Evolutionary conservation across 345 rosid species (phyloP).

Genomic region (Excoecaria cochinchinensis): DNA sequence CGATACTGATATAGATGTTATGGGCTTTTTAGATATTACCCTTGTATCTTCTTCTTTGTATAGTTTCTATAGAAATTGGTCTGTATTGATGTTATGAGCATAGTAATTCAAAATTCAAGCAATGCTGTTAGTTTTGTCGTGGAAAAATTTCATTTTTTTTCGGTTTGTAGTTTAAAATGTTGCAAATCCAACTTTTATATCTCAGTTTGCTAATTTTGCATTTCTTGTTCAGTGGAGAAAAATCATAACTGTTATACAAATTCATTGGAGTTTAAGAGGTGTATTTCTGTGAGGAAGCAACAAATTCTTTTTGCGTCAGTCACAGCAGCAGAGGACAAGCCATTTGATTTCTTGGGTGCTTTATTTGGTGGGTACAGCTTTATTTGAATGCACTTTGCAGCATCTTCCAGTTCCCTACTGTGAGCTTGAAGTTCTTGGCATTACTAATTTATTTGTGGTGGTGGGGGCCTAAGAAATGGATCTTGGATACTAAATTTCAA

Average conservation of each 20-base stretch:
- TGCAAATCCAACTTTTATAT: not conserved
- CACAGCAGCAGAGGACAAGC: slow-evolving; percentile 50
- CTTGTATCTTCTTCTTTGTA: not conserved
- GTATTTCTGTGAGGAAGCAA: slow-evolving; percentile 19
- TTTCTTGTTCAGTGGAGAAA: no score
- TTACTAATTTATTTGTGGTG: not conserved
- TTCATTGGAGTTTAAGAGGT: slow-evolving; percentile 26
- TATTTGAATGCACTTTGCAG: not conserved
- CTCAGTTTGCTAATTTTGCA: not conserved
- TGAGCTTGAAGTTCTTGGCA: not conserved
- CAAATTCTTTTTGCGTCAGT: slow-evolving; percentile 60
- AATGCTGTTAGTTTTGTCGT: not conserved
- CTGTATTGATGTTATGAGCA: not conserved
- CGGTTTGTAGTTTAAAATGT: not conserved
- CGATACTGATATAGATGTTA: not conserved
- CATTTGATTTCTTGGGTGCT: slow-evolving; percentile 65
- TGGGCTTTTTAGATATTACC: not conserved
- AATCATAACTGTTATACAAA: slow-evolving; percentile 2
- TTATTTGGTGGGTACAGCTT: slow-evolving; percentile 45
- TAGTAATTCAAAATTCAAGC: not conserved
- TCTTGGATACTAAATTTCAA: not conserved
- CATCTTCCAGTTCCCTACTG: not conserved
- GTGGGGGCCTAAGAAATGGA: not conserved
- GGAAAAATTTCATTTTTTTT: not conserved
- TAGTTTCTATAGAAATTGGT: not conserved